Conservation (phyloP, 1,139 yeast species). For the Saccharomyces pastorianus region DNA sequence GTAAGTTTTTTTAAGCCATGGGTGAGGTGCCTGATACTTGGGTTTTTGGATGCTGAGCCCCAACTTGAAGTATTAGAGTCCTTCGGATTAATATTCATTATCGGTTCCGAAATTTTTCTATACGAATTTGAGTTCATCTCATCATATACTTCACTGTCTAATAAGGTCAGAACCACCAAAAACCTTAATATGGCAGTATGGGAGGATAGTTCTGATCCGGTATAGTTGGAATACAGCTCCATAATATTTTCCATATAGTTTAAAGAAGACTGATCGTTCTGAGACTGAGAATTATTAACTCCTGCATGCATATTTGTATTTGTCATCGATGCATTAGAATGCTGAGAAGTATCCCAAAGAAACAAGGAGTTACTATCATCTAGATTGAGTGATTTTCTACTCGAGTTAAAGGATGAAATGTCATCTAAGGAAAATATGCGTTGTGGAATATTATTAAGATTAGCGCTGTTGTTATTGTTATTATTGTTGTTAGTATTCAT, state of each 20-base stretch:
- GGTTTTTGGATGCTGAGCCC: slow-evolving; percentile 1
- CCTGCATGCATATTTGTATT: not conserved
- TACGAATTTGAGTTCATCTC: slow-evolving; percentile 23
- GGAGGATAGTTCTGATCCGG: slow-evolving; percentile 23
- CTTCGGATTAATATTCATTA: not conserved
- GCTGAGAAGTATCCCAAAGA: not conserved
- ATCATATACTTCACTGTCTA: slow-evolving; percentile 22
- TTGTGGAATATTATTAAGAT: not conserved
- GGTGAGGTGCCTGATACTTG: slow-evolving; percentile 18
- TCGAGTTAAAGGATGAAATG: slow-evolving; percentile 4
- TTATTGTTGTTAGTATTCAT: not conserved
- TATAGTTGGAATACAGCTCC: slow-evolving; percentile 18
- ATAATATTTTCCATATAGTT: slow-evolving; percentile 18
- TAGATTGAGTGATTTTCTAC: slow-evolving; percentile 2
- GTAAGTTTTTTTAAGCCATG: slow-evolving; percentile 22
- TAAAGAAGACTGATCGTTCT: slow-evolving; percentile 2
- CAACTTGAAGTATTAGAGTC: not conserved
- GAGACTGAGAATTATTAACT: not conserved
- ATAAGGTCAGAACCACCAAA: slow-evolving; percentile 18
- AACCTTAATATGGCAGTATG: slow-evolving; percentile 24
- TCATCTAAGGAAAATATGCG: slow-evolving; percentile 5
- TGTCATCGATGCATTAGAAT: not conserved
- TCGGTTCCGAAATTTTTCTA: slow-evolving; percentile 19
- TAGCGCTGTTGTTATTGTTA: not conserved
- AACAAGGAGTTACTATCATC: slow-evolving; percentile 1